Evolutionary conservation across 352 stramenopile species (phyloP).

Genomic region (Albugo laibachii): DNA sequence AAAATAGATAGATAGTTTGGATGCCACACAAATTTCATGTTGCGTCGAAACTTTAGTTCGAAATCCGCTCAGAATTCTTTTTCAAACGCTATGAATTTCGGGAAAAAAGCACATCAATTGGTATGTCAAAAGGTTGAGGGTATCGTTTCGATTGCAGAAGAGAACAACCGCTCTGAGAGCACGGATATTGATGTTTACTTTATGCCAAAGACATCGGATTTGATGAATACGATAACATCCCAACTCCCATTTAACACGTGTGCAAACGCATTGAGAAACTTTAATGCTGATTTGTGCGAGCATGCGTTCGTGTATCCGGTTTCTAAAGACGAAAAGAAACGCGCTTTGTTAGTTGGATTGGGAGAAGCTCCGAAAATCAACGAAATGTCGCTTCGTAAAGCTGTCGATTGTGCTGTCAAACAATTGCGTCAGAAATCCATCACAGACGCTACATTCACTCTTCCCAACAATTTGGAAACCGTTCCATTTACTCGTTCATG

Average conservation of each 20-base stretch:
- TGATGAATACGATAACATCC: neutral
- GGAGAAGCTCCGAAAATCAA: constrained; percentile 41
- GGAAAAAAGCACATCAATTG: no score
- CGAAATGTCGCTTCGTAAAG: constrained; percentile 36
- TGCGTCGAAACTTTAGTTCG: no score
- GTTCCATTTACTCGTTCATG: constrained; percentile 32
- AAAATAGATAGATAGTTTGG: no score
- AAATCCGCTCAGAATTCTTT: no score
- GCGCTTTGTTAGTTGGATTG: constrained; percentile 56
- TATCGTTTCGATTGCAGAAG: no score
- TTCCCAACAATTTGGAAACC: constrained; percentile 17
- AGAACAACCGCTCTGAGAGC: no score
- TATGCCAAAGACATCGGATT: neutral
- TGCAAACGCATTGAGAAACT: constrained; percentile 33
- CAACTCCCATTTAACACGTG: constrained; percentile 48
- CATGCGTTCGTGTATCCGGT: constrained; percentile 53
- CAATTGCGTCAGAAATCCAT: constrained; percentile 25
- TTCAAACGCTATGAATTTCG: no score
- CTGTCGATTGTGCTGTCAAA: constrained; percentile 38
- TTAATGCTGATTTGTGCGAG: constrained; percentile 40
- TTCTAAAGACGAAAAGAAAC: constrained; percentile 18
- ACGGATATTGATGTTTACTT: constrained; percentile 2
- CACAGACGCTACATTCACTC: constrained; percentile 23
- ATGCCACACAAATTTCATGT: no score
- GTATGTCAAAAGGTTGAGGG: no score